Base-by-base conservation (phyloP, 2,329 filamentous ascomycete species). In the Lachnellula suecica region DNA sequence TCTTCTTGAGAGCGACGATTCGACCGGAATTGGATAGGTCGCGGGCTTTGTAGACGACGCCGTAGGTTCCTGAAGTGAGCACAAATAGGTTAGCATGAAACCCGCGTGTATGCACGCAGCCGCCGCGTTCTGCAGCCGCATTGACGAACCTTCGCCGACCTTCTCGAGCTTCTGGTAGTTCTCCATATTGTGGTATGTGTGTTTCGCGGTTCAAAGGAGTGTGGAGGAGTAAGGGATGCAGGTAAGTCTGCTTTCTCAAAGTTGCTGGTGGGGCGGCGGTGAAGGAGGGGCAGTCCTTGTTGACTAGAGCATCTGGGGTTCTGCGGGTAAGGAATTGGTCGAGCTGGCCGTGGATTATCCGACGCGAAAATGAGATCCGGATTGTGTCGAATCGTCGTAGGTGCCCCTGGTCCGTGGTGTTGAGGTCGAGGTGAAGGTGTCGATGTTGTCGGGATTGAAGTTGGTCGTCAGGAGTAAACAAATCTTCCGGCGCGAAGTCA, bases 101-200 rank as follows among this genome's bases (percentile, higher is more conserved):
- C 10, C 15, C 40, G 13, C 22, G 22, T 15, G 15, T 17, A 15
- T 13, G 13, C 40, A 42, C 5, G 40, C n/a, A 52, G 29, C 41
- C 41, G 34, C 29, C 29, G 4, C n/a, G 22, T 50, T 46, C 51
- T 51, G n/a, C 29, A 22, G 10, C 42, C 13, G 48, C 40, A 59
- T 49, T 49, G 44, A 70, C 81, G 65, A 75, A 94, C 91, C 91
- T 83, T 96, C 91, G 72, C 91, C 91, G 67, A 96, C 91, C 79
- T 96, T 96, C 77, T 96, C 91, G 67, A 96, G 82, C 77, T 95
- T 95, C 75, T 96, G 89, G 72, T 96, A 96, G 75, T 96, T 95
- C 73, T 96, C 91, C 91, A 96, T 96, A 61, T 56, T 70, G 47
- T 54, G 47, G 24, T 41, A 58, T 63, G 49, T 53, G n/a, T 49